Conservation (phyloP, 2,329 filamentous ascomycete species). For the Bertia moriformis region DNA sequence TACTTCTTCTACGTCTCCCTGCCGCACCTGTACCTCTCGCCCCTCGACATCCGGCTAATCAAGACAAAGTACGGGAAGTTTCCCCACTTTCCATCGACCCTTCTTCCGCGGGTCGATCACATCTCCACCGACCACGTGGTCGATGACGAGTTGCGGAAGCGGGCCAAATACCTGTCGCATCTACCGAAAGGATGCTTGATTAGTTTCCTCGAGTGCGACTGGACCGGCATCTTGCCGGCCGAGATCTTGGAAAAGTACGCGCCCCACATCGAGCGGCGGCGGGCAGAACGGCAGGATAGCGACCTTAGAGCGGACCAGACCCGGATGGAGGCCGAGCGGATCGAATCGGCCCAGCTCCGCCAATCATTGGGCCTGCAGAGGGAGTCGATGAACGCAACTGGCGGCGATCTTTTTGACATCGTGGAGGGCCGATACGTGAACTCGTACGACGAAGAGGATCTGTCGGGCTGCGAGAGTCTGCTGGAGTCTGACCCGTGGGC, state of each 20-base stretch:
- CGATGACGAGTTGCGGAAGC: slow-evolving; percentile 69
- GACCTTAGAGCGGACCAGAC: slow-evolving; percentile 77
- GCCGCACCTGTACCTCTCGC: slow-evolving; percentile 77
- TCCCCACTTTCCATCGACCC: slow-evolving; percentile 66
- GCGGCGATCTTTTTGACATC: slow-evolving; percentile 20
- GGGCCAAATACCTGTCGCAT: slow-evolving; percentile 76
- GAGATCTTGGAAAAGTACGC: slow-evolving; percentile 64
- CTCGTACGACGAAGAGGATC: slow-evolving; percentile 50
- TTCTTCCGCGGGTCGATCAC: slow-evolving; percentile 75
- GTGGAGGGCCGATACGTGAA: slow-evolving; percentile 24
- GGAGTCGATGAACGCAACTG: too few species aligned
- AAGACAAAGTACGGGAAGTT: slow-evolving; percentile 81
- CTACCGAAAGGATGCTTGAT: slow-evolving; percentile 83
- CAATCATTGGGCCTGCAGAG: too few species aligned
- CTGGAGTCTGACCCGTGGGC: slow-evolving; percentile 70
- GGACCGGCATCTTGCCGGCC: slow-evolving; percentile 72
- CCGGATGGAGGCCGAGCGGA: slow-evolving; percentile 64
- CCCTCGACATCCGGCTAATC: slow-evolving; percentile 80
- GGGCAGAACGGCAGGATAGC: slow-evolving; percentile 70
- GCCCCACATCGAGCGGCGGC: slow-evolving; percentile 61
- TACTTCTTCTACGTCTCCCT: slow-evolving; percentile 84
- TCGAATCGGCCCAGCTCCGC: slow-evolving; percentile 46
- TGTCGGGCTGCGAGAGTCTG: slow-evolving; percentile 58
- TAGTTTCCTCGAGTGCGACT: slow-evolving; percentile 83
- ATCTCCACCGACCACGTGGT: slow-evolving; percentile 78